Conservation (phyloP, 345 rosid genomes). For the Crucihimalaya himalaica region DNA sequence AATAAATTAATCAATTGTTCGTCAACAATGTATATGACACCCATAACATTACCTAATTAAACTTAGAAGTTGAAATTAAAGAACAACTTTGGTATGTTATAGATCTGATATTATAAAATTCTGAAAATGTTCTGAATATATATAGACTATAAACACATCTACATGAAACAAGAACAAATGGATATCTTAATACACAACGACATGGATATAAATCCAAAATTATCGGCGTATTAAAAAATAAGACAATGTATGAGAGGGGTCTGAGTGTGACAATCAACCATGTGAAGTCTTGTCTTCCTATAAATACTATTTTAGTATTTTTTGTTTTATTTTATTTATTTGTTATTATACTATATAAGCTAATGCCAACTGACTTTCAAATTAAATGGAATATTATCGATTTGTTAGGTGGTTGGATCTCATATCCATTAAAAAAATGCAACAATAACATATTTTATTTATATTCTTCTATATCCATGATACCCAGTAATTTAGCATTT, state of each 20-base stretch:
- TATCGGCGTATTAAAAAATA: constrained; percentile 18
- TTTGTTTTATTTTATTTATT: background rate
- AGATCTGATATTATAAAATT: constrained; percentile 9
- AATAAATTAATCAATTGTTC: background rate
- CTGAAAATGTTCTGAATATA: constrained; percentile 10
- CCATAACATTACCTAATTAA: background rate
- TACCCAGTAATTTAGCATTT: background rate
- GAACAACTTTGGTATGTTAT: constrained; percentile 11
- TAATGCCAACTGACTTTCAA: constrained; percentile 40
- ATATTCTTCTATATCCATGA: background rate
- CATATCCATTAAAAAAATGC: background rate
- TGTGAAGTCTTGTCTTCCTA: constrained; percentile 33
- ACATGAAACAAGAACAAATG: constrained; percentile 35
- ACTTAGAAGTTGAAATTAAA: background rate
- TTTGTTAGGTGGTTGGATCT: constrained; percentile 41
- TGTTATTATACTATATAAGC: constrained; percentile 29
- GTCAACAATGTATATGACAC: background rate
- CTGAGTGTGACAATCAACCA: constrained; percentile 33
- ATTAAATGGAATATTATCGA: constrained; percentile 29
- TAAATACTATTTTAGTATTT: background rate
- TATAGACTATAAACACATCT: background rate
- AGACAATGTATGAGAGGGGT: background rate
- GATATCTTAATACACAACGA: constrained; percentile 19
- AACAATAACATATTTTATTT: background rate
- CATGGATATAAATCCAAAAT: constrained; percentile 23